Evolutionary conservation across 1,284 basidiomycete genomes (phyloP).

Genomic region (Pulchroboletus neoregius): DNA sequence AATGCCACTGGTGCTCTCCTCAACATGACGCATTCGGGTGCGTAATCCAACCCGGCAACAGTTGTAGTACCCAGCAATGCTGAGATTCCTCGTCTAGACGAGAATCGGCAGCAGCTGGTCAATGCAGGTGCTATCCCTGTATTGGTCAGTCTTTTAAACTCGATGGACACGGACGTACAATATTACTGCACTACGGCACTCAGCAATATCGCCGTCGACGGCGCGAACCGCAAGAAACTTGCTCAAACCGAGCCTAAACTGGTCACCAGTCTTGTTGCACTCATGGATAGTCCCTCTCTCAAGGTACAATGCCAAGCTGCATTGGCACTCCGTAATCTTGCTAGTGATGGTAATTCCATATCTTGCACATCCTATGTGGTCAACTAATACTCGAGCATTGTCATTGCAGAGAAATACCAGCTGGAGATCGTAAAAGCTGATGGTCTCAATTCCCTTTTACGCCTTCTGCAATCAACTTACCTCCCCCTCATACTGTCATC

Average conservation of each 20-base stretch:
- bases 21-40: slow-evolving; percentile 99
- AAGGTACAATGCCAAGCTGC: slow-evolving; percentile 99
- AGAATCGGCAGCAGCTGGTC: slow-evolving; percentile 98
- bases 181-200: slow-evolving; percentile 99
- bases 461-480: slow-evolving; percentile 95
- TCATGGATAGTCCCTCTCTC: slow-evolving; percentile 97
- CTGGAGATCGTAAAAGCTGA: slow-evolving; percentile 97
- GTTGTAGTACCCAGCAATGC: slow-evolving; percentile 1
- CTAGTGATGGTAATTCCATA: slow-evolving; percentile 76
- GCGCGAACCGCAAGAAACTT: slow-evolving; percentile 91
- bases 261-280: slow-evolving; percentile 88
- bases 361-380: background rate
- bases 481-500: slow-evolving; percentile 98
- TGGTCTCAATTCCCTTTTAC: slow-evolving; percentile 88
- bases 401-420: slow-evolving; percentile 88
- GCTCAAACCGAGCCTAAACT: slow-evolving; percentile 94
- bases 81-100: slow-evolving; percentile 49
- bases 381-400: slow-evolving; percentile 4
- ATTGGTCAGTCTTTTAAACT: slow-evolving; percentile 91
- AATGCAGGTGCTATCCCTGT: slow-evolving; percentile 99
- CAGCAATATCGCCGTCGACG: slow-evolving; percentile 97
- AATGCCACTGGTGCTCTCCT: slow-evolving; percentile 98
- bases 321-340: slow-evolving; percentile 92
- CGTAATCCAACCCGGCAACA: slow-evolving; percentile 23
- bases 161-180: slow-evolving; percentile 98